A percentile compares a stretch with the other conserved stretches of the same genome.
Conservation (phyloP, 768 basidiomycete genomes). For the Boletus sensibilis region DNA sequence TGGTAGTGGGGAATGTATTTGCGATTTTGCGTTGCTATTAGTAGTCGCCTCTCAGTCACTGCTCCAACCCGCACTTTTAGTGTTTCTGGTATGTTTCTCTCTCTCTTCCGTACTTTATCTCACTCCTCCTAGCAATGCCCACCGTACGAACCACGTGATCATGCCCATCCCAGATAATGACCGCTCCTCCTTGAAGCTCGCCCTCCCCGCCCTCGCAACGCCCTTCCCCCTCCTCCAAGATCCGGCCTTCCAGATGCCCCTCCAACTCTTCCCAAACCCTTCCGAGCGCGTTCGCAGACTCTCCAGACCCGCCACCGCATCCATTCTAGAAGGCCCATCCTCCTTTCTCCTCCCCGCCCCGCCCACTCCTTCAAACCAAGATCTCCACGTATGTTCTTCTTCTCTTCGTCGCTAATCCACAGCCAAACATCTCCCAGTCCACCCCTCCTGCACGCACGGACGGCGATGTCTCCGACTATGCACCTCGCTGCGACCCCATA, state of each 20-base stretch:
- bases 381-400: slow-evolving; percentile 9
- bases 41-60: not conserved
- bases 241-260: slow-evolving; percentile 30
- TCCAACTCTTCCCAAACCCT: slow-evolving; percentile 33
- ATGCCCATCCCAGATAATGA: slow-evolving; percentile 31
- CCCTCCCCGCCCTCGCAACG: slow-evolving; percentile 20
- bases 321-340: slow-evolving; percentile 41
- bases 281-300: slow-evolving; percentile 29
- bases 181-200: slow-evolving; percentile 6
- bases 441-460: slow-evolving; percentile 6
- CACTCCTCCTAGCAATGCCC: not conserved
- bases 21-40: not conserved
- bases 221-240: slow-evolving; percentile 26
- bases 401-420: not conserved
- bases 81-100: slow-evolving; percentile 1
- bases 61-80: not conserved
- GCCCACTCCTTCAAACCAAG: slow-evolving; percentile 8
- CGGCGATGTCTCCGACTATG: slow-evolving; percentile 10
- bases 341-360: slow-evolving; percentile 43
- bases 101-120: not conserved
- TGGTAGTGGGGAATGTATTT: slow-evolving; percentile 21
- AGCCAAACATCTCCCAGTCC: slow-evolving; percentile 4
- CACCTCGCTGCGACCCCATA: slow-evolving; percentile 11
- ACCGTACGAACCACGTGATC: slow-evolving; percentile 20
- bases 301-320: slow-evolving; percentile 44